These are phyloP conservation scores for Penicillium macrosclerotiorum DNA, from an alignment of 495 filamentous ascomycete species.

Conservation along the genomic window DNA sequence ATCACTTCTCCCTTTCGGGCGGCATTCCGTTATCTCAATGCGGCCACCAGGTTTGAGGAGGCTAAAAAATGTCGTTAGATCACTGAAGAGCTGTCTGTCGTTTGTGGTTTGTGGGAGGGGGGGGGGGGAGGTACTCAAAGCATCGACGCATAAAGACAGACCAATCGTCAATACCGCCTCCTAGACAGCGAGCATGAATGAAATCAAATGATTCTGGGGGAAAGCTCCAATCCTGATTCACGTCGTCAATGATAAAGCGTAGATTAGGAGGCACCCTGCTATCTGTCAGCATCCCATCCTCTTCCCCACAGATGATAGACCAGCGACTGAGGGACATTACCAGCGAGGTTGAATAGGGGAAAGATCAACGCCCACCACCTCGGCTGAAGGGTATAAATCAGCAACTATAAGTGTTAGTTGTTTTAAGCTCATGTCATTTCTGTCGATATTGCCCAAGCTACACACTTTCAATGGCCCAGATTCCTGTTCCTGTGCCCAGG, in stretches of 20 bases:
- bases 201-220: constrained; percentile 28
- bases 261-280: constrained; percentile 34
- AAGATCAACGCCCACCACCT: constrained; percentile 45
- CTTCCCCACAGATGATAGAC: neutral
- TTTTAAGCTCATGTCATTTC: too few relatives aligned
- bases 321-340: constrained; percentile 4
- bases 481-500: constrained; percentile 49
- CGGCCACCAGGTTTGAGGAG: constrained; percentile 24
- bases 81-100: too few relatives aligned
- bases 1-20: constrained; percentile 10
- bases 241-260: constrained; percentile 34
- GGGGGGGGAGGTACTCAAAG: constrained; percentile 7
- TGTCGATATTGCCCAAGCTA: neutral
- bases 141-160: constrained; percentile 12
- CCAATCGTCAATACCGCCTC: constrained; percentile 32
- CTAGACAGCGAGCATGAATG: constrained; percentile 37
- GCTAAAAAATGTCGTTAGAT: too few relatives aligned
- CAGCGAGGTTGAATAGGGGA: constrained; percentile 51
- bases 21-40: constrained; percentile 17
- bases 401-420: too few relatives aligned
- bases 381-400: constrained; percentile 14
- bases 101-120: too few relatives aligned
- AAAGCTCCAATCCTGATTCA: constrained; percentile 37
- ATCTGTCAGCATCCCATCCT: neutral
- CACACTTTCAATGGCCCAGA: constrained; percentile 49